phyloP scores from a whole-genome alignment of 2,329 filamentous ascomycete genomes.

The Pyrenochaeta sp. region DNA sequence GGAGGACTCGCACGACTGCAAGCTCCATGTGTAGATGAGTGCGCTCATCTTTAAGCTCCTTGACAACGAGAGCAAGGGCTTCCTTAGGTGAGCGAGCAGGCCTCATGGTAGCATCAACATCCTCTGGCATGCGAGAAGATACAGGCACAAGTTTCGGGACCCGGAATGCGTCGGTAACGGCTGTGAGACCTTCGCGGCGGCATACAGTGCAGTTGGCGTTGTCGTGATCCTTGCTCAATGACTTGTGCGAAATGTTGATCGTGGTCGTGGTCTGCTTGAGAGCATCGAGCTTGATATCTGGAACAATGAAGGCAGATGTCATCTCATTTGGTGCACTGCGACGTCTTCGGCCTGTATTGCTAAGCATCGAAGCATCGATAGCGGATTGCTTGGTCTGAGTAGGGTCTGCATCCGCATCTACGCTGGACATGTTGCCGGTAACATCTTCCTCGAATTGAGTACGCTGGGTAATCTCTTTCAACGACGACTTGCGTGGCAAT shows the following conservation, averaged over 20 bases:
- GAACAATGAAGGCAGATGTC: conserved; percentile 70
- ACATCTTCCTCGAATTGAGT: conserved; percentile 45
- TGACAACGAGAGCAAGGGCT: conserved; percentile 83
- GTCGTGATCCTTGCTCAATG: conserved; percentile 55
- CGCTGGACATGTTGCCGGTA: conserved; percentile 42
- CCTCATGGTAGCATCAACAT: conserved; percentile 66
- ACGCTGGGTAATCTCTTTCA: conserved; percentile 58
- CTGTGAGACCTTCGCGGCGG: conserved; percentile 52
- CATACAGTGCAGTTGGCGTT: conserved; percentile 65
- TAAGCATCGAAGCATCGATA: conserved; percentile 53
- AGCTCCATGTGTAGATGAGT: conserved; percentile 76
- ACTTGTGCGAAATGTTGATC: conserved; percentile 24
- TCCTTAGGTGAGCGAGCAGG: conserved; percentile 71
- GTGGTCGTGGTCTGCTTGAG: conserved; percentile 30
- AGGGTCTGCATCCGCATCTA: conserved; percentile 32
- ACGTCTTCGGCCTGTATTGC: conserved; percentile 59
- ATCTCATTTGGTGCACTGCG: conserved; percentile 60
- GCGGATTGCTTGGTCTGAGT: conserved; percentile 40
- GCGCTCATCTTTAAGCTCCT: conserved; percentile 80
- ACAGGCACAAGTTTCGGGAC: conserved; percentile 60
- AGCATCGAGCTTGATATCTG: conserved; percentile 64
- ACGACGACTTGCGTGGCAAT: conserved; percentile 62
- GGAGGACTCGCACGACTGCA: conserved; percentile 63
- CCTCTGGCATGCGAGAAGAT: conserved; percentile 59
- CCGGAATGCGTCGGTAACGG: conserved; percentile 39